These are phyloP conservation scores for Aspergillus calidoustus DNA, from an alignment of 2,329 filamentous ascomycete genomes.

Conservation along the genomic window DNA sequence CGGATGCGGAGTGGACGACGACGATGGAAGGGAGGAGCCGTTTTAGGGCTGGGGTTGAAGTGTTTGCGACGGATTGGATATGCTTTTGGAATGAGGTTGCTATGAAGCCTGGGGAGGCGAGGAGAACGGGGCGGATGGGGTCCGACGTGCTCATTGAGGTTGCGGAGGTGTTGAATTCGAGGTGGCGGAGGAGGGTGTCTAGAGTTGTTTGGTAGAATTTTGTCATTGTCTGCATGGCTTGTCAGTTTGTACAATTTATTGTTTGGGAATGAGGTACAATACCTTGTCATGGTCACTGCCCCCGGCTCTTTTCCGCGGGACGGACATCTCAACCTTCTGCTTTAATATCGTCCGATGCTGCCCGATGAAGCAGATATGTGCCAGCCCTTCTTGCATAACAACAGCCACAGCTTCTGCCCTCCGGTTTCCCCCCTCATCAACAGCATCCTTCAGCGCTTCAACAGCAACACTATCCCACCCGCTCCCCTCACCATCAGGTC, in stretches of 20 bases:
- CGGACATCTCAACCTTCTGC: conserved; percentile 53
- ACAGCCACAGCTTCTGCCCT: conserved; percentile 85
- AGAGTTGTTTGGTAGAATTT: conserved; percentile 80
- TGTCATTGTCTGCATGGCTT: conserved; percentile 61
- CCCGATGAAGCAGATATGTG: conserved; percentile 57
- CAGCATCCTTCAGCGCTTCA: conserved; percentile 76
- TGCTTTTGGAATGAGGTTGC: conserved; percentile 80
- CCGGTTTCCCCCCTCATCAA: conserved; percentile 69
- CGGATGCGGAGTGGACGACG: conserved; percentile 84
- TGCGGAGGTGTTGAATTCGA: conserved; percentile 67
- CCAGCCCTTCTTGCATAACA: conserved; percentile 79
- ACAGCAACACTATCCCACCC: conserved; percentile 91
- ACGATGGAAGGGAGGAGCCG: conserved; percentile 65
- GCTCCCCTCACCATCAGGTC: conserved; percentile 44
- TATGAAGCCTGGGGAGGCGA: conserved; percentile 89
- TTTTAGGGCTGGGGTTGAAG: conserved; percentile 64
- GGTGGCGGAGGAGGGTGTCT: conserved; percentile 73
- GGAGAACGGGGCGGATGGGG: conserved; percentile 65
- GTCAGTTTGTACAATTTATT: background rate
- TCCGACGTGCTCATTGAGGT: conserved; percentile 44
- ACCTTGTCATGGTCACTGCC: conserved; percentile 55
- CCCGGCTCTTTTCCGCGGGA: conserved; percentile 54
- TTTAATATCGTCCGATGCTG: conserved; percentile 55
- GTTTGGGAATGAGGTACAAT: background rate
- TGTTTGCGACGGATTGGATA: conserved; percentile 64